These are phyloP conservation scores for Hylodesmum podocarpum DNA, from an alignment of 306 rosid species.

Conservation along the genomic window DNA sequence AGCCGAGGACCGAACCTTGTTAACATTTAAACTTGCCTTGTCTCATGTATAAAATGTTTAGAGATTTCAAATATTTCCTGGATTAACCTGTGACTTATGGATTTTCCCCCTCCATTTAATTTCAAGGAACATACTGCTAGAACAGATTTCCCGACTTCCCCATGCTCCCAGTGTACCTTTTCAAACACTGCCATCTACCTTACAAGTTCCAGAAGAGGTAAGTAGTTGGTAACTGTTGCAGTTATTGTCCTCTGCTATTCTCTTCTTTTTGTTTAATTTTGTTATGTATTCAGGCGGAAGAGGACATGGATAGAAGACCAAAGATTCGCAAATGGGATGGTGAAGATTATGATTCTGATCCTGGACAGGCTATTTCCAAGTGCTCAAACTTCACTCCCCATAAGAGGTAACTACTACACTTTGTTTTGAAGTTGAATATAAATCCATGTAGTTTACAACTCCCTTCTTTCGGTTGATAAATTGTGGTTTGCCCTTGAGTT, in stretches of 20 bases:
- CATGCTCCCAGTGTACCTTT: slow-evolving; percentile 86
- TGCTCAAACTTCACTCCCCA: slow-evolving; percentile 26
- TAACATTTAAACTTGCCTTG: neutral
- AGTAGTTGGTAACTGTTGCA: slow-evolving; percentile 1
- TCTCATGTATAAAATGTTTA: neutral
- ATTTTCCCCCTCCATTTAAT: neutral
- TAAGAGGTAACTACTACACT: slow-evolving; percentile 41
- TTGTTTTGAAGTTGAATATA: neutral
- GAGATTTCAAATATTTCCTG: neutral
- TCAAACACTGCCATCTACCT: slow-evolving; percentile 61
- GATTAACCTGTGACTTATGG: neutral
- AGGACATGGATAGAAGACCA: slow-evolving; percentile 71
- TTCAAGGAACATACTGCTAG: slow-evolving; percentile 56
- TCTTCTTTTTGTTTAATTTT: slow-evolving; percentile 29
- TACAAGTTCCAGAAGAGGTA: slow-evolving; percentile 79
- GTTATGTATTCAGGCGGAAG: slow-evolving; percentile 60
- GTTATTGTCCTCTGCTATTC: neutral
- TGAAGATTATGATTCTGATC: slow-evolving; percentile 75
- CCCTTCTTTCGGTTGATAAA: neutral
- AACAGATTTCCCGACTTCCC: slow-evolving; percentile 74
- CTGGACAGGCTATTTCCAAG: slow-evolving; percentile 31
- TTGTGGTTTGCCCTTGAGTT: neutral
- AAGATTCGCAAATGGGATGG: slow-evolving; percentile 83
- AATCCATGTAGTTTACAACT: neutral
- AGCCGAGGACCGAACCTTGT: neutral